Evolutionary conservation across 2,329 filamentous ascomycete genomes (phyloP), one percentile per base, ranked within the genome.

Genomic region (Aspergillus fijiensis): DNA sequence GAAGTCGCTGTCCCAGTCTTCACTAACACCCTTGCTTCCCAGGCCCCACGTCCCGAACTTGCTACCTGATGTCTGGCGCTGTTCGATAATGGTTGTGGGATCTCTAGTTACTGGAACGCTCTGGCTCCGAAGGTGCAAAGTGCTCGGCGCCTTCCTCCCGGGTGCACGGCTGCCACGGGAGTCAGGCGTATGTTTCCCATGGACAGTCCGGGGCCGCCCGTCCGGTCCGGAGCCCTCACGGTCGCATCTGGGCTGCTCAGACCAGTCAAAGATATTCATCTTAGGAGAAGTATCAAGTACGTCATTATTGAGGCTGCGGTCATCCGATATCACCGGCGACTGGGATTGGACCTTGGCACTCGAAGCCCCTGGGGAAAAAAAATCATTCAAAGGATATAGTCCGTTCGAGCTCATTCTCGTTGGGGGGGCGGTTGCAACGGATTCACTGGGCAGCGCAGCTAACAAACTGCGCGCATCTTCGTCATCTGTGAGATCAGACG

Each of bases 1-100:
- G 67, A 89, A 89, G 68, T 89, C 86, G 56, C 86, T 85, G 67
- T 88, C 86, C 86, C 86, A 89, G 69, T 89, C 86, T 70, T 89
- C 86, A 25, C 83, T 88, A 23, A 86, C 85, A 51, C 83, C 85
- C 68, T 89, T 88, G 71, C 81, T 86, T 19, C 86, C 86, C 31
- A 88, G 77, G n/a, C 85, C 84, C 86, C 86, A 88, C 3, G 86
- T 87, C 47, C 85, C 85, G 68, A 87, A 88, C 68, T 88, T 88
- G 67, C 39, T 45, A 19, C 76, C 73, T 23, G 76, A 77, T 74
- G 84, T 67, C 75, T 85, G 72, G 76, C 81, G 64, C 74, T 80
- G 65, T 72, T 84, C 73, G 69, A 77, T 76, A 75, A 80, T 70
- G 76, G 81, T 59, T 72, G 80, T 66, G 72, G 77, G 63, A 69